Evolutionary conservation across 345 rosid species (phyloP).

Genomic region (Acer saccharum): DNA sequence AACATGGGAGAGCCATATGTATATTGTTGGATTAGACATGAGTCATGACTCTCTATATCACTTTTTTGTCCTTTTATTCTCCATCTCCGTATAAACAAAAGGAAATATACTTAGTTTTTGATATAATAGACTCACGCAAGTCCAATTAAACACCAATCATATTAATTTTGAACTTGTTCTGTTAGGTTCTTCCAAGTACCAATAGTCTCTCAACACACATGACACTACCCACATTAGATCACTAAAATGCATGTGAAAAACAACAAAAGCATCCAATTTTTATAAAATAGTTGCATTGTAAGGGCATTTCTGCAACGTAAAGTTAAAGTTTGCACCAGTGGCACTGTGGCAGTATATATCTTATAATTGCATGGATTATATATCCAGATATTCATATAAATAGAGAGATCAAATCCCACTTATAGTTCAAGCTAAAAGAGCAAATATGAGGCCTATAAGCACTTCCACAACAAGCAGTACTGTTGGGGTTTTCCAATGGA

Average conservation of each 20-base stretch:
- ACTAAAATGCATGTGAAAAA: not conserved
- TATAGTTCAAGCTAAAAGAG: not conserved
- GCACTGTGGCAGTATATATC: not conserved
- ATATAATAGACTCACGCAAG: too few relatives aligned
- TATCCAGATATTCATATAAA: not conserved
- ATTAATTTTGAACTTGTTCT: too few relatives aligned
- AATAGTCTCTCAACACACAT: not conserved
- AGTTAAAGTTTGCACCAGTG: not conserved
- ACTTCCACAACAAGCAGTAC: not conserved
- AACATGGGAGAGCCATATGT: too few relatives aligned
- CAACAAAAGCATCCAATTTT: not conserved
- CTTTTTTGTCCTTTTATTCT: too few relatives aligned
- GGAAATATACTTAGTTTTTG: too few relatives aligned
- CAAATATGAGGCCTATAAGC: not conserved
- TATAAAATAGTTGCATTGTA: not conserved
- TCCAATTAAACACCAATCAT: too few relatives aligned
- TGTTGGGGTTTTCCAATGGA: slow-evolving; percentile 17
- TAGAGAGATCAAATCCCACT: not conserved
- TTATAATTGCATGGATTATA: not conserved
- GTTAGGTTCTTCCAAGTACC: not conserved
- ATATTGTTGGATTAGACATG: too few relatives aligned
- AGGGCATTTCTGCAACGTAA: not conserved
- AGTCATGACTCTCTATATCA: too few relatives aligned
- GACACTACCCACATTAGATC: not conserved
- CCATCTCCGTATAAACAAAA: too few relatives aligned